phyloP scores from a whole-genome alignment of 2,329 filamentous ascomycete genomes.

The Colletotrichum echinochloae region DNA sequence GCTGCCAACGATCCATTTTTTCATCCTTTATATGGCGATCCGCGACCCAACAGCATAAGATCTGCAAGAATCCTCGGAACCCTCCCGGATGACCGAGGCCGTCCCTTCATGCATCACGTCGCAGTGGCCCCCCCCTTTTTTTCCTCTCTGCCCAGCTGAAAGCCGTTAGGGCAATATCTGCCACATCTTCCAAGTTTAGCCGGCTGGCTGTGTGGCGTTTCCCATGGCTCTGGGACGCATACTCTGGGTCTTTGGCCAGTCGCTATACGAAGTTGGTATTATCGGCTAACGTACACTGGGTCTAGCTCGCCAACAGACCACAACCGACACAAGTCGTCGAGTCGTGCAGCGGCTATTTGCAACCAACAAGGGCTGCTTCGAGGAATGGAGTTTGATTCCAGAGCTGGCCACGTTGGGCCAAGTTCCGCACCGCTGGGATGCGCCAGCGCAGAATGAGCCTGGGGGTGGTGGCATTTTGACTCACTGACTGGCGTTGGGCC shows the following conservation, averaged over 20 bases:
- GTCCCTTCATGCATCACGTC: neutral
- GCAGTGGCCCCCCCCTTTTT: slow-evolving; percentile 19
- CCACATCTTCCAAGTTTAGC: slow-evolving; percentile 28
- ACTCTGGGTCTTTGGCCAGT: neutral
- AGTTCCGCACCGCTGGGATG: slow-evolving; percentile 5
- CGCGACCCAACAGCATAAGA: neutral
- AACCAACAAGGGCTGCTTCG: neutral
- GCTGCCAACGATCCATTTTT: neutral
- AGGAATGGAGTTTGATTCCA: neutral
- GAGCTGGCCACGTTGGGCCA: neutral
- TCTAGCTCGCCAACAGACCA: neutral
- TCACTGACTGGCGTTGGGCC: neutral
- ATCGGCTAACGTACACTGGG: slow-evolving; percentile 22
- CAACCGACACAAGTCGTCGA: too few species aligned
- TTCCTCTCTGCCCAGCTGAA: neutral
- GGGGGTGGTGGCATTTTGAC: neutral
- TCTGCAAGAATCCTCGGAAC: neutral
- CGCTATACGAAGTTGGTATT: neutral
- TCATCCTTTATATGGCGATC: neutral
- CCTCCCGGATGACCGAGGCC: slow-evolving; percentile 6
- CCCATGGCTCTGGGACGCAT: slow-evolving; percentile 30
- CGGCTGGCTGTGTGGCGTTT: slow-evolving; percentile 18
- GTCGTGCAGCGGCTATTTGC: slow-evolving; percentile 4
- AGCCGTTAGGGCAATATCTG: neutral
- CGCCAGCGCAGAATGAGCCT: neutral